phyloP scores from a whole-genome alignment of 148 eudicot genomes.

The Vaccinium macrocarpon region DNA sequence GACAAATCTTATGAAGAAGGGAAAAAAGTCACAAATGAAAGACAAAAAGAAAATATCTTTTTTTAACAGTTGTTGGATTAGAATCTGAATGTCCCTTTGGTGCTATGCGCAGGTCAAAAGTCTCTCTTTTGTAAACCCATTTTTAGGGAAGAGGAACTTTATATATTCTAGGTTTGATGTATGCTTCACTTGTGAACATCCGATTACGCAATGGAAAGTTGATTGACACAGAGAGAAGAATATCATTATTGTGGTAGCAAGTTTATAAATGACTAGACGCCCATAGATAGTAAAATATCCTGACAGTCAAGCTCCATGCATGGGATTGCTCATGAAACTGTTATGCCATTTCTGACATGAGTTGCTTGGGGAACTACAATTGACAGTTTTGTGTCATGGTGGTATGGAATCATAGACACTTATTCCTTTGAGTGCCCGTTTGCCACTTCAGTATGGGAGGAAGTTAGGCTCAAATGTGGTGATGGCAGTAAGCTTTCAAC shows the following conservation, averaged over 20 bases:
- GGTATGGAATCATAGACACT: not conserved
- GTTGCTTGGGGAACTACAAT: not conserved
- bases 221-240: not conserved
- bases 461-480: not conserved
- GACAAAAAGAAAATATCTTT: too few relatives aligned
- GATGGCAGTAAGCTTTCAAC: not conserved
- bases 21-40: too few relatives aligned
- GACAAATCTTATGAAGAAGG: too few relatives aligned
- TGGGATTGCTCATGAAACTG: not conserved
- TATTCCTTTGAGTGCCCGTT: not conserved
- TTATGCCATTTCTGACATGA: not conserved
- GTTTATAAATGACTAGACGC: not conserved
- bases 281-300: not conserved
- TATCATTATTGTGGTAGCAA: not conserved
- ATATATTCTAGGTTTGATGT: not conserved
- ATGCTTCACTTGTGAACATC: not conserved
- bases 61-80: too few relatives aligned
- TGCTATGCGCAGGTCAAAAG: too few relatives aligned
- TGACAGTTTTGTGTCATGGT: not conserved
- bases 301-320: not conserved
- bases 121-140: too few relatives aligned
- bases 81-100: too few relatives aligned
- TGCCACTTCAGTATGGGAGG: not conserved
- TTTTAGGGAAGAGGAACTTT: not conserved
- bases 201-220: not conserved